A percentile compares a stretch with the other conserved stretches of the same genome.
These are phyloP conservation scores for Skeletonema costatum DNA, from an alignment of 108 stramenopile species.

Conservation along the genomic window DNA sequence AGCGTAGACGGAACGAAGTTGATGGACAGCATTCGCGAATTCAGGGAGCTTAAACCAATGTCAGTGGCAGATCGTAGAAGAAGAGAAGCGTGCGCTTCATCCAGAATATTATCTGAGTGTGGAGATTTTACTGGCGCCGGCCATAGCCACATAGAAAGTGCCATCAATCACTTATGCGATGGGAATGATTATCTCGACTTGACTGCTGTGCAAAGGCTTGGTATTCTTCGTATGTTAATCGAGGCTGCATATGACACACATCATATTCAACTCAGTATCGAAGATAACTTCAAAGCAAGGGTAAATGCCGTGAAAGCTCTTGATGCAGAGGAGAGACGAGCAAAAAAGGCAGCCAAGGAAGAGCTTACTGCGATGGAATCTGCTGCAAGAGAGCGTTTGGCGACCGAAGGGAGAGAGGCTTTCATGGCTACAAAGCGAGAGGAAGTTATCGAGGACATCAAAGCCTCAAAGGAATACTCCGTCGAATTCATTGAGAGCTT, in stretches of 20 bases:
- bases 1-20: conserved; percentile 78
- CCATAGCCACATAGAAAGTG: conserved; percentile 47
- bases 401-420: conserved; percentile 65
- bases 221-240: conserved; percentile 73
- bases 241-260: conserved; percentile 85
- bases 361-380: conserved; percentile 70
- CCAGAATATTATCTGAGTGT: conserved; percentile 74
- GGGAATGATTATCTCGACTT: conserved; percentile 72
- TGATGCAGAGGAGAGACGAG: conserved; percentile 74
- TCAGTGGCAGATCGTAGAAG: conserved; percentile 70
- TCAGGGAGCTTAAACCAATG: conserved; percentile 61
- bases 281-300: conserved; percentile 78
- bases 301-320: conserved; percentile 81
- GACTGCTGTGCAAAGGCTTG: conserved; percentile 61
- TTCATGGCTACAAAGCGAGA: conserved; percentile 83
- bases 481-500: conserved; percentile 76
- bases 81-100: conserved; percentile 60
- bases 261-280: conserved; percentile 69
- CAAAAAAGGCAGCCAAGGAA: conserved; percentile 79
- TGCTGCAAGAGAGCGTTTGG: conserved; percentile 78
- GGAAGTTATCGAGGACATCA: conserved; percentile 69
- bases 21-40: conserved; percentile 77
- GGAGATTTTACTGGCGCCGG: conserved; percentile 30
- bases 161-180: conserved; percentile 61
- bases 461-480: conserved; percentile 66